Base-by-base conservation (phyloP, 2,329 filamentous ascomycete species). In the Ophiocordyceps unilateralis region DNA sequence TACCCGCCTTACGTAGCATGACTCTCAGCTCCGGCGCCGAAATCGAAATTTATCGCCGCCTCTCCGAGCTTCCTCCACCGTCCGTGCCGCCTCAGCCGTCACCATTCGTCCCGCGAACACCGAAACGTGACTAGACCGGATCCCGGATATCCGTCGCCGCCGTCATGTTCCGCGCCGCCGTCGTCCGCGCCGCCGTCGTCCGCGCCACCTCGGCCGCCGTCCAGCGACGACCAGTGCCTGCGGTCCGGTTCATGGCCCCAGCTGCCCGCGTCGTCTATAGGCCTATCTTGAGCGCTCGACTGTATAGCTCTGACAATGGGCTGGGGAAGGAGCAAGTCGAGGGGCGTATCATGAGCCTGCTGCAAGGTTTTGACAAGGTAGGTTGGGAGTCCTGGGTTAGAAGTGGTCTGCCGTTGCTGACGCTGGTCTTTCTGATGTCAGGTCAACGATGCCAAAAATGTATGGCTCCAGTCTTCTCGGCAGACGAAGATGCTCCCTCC, bases 291-390 rank as follows among this genome's bases (percentile, higher is more conserved):
- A 73, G 76, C 53, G 72, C 83, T 58, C 74, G 91, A 67, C 83
- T 78, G 70, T 98, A 98, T 70, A 86, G 88, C 53, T 83, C 89
- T 43, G 79, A 74, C 47, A 76, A 80, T 50, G 79, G 81, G 52
- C 76, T 96, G 51, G 72, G 76, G 56, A 81, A 87, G 72, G 71
- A 79, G 45, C 86, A 94, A 69, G 83, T 94, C 45, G 81, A 93
- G 69, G 85, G 84, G 47, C 78, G 89, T 61, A 95, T 96, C 72
- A 74, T 93, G 63, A 83, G 86, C 65, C 72, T 98, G 57, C 66
- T 98, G 65, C 82, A 87, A 69, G 89, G 88, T 64, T 98, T 96
- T 63, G 91, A 98, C 71, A 98, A 98, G 83, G 62, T 65, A 98
- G 83, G 62, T 65, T 49, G 51, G 58, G 3, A n/a, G 28, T 15